Evolutionary conservation across 768 basidiomycete species (phyloP).

Genomic region (Trametopsis cervina): DNA sequence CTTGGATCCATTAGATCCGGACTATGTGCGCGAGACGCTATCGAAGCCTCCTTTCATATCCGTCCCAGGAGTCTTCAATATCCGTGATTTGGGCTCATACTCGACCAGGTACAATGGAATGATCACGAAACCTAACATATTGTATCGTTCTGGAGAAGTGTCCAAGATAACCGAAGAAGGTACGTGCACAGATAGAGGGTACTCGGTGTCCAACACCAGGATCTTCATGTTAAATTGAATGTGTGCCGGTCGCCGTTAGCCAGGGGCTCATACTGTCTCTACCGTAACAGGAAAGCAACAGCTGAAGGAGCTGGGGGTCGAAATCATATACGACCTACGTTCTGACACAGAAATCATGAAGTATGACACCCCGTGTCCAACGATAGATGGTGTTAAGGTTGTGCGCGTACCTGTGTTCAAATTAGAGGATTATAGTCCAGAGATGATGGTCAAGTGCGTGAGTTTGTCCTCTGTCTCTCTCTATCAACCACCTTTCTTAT

Average conservation of each 20-base stretch:
- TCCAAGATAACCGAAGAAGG: constrained; percentile 67
- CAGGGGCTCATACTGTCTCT: not conserved
- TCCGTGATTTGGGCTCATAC: constrained; percentile 66
- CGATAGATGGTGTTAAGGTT: constrained; percentile 56
- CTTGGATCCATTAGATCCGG: constrained; percentile 60
- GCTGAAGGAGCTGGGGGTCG: constrained; percentile 55
- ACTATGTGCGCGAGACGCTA: constrained; percentile 54
- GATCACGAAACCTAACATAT: constrained; percentile 47
- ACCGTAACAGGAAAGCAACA: constrained; percentile 43
- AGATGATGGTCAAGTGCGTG: constrained; percentile 79
- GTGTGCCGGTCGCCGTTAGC: constrained; percentile 6
- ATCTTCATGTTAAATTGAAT: too few relatives aligned
- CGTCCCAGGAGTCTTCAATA: constrained; percentile 69
- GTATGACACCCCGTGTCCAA: constrained; percentile 59
- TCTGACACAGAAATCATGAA: constrained; percentile 76
- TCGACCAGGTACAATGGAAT: constrained; percentile 39
- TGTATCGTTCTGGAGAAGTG: constrained; percentile 69
- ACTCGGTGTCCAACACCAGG: too few relatives aligned
- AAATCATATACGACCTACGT: constrained; percentile 68
- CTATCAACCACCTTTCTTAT: not conserved
- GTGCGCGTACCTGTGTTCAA: constrained; percentile 56
- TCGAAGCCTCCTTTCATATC: constrained; percentile 65
- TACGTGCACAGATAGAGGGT: too few relatives aligned
- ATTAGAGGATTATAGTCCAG: constrained; percentile 75
- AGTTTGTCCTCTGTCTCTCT: constrained; percentile 23